Evolutionary conservation across 768 basidiomycete genomes (phyloP).

Genomic region (Austroboletus festivus): DNA sequence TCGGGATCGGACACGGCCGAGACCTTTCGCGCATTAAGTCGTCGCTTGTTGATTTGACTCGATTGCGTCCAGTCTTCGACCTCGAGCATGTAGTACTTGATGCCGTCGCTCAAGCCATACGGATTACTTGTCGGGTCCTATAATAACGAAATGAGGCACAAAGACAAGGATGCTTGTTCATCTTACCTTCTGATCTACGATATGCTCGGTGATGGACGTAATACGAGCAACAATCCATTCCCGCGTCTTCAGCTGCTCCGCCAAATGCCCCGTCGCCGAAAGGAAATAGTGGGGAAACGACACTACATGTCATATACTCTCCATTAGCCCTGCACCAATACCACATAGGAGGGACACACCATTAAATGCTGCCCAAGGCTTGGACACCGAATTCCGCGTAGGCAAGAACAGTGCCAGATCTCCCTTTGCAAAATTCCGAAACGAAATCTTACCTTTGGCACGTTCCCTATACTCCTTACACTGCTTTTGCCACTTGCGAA

Average conservation of each 20-base stretch:
- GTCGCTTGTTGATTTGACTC: conserved; percentile 56
- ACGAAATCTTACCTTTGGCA: conserved; percentile 95
- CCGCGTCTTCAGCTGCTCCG: conserved; percentile 83
- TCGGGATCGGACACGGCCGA: conserved; percentile 39
- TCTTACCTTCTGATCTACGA: conserved; percentile 72
- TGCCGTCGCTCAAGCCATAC: conserved; percentile 83
- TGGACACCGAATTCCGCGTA: conserved; percentile 88
- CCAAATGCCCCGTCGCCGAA: conserved; percentile 79
- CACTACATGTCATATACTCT: conserved; percentile 42
- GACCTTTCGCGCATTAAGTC: conserved; percentile 49
- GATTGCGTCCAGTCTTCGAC: conserved; percentile 93
- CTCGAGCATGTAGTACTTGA: conserved; percentile 91
- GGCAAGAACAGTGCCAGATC: conserved; percentile 95
- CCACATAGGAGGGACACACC: conserved; percentile 45
- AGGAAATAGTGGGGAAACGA: conserved; percentile 98
- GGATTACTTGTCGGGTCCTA: conserved; percentile 85
- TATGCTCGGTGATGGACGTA: conserved; percentile 80
- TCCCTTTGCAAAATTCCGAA: conserved; percentile 91
- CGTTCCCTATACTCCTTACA: conserved; percentile 94
- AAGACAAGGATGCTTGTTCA: not conserved
- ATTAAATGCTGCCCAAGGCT: conserved; percentile 99
- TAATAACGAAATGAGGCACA: conserved; percentile 1
- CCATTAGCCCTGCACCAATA: not conserved
- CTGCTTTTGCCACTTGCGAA: conserved; percentile 96
- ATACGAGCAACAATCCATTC: conserved; percentile 97